phyloP scores from a whole-genome alignment of 805 yeast genomes.

The Candida andamanensis region DNA sequence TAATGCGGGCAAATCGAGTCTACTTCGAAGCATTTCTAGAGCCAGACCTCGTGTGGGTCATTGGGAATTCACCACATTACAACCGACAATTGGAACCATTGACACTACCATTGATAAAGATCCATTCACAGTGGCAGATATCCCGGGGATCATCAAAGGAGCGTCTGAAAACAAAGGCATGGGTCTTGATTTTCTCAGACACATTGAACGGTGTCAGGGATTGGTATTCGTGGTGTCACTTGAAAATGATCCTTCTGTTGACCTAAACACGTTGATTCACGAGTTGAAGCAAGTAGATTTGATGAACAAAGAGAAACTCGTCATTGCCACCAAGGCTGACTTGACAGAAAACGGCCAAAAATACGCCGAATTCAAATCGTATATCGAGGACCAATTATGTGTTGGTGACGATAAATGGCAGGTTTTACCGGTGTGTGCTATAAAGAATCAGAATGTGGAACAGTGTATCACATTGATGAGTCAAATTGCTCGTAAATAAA shows the following conservation, averaged over 20 bases:
- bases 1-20: conserved; percentile 93
- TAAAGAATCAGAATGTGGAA: conserved; percentile 66
- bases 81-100: conserved; percentile 89
- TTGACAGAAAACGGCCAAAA: conserved; percentile 48
- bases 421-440: conserved; percentile 81
- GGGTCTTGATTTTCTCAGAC: conserved; percentile 90
- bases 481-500: conserved; percentile 40
- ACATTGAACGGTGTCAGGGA: conserved; percentile 88
- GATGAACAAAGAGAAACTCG: conserved; percentile 55
- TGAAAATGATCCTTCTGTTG: conserved; percentile 64
- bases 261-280: conserved; percentile 53
- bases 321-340: conserved; percentile 96
- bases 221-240: conserved; percentile 81
- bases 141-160: conserved; percentile 91
- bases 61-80: conserved; percentile 94
- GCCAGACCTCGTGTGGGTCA: conserved; percentile 92
- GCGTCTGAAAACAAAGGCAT: conserved; percentile 83
- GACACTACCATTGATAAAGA: conserved; percentile 56
- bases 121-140: conserved; percentile 91
- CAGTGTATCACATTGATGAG: conserved; percentile 69
- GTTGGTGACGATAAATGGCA: conserved; percentile 47
- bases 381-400: conserved; percentile 23
- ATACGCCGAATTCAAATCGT: conserved; percentile 41
- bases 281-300: conserved; percentile 71
- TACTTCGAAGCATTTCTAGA: conserved; percentile 77